phyloP scores from a whole-genome alignment of 2,329 filamentous ascomycete genomes.

The Bipolaris bicolor region DNA sequence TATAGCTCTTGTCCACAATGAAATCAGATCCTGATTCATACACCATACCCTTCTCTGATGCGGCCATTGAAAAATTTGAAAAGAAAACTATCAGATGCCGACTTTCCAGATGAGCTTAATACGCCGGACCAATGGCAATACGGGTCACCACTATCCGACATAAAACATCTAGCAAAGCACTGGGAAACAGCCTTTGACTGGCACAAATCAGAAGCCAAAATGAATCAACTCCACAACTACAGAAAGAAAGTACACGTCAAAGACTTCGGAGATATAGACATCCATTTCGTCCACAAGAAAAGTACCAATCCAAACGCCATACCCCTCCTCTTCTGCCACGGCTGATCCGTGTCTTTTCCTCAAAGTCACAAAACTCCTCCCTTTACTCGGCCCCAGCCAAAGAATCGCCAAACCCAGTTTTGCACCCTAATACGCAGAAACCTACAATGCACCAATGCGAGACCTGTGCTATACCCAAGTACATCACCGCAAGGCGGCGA shows the following conservation, averaged over 20 bases:
- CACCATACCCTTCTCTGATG: constrained; percentile 45
- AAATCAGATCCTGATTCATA: constrained; percentile 27
- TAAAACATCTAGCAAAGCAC: constrained; percentile 63
- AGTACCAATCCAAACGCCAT: constrained; percentile 61
- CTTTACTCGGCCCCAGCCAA: constrained; percentile 58
- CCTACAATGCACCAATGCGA: constrained; percentile 71
- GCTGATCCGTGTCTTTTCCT: constrained; percentile 75
- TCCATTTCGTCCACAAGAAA: constrained; percentile 69
- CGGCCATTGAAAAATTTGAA: constrained; percentile 62
- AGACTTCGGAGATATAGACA: constrained; percentile 64
- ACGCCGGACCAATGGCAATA: constrained; percentile 59
- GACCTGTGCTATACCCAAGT: constrained; percentile 69
- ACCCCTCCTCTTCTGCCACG: constrained; percentile 71
- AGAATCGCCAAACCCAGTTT: constrained; percentile 62
- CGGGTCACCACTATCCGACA: constrained; percentile 64
- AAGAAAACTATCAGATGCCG: constrained; percentile 60
- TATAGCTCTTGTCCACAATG: constrained; percentile 7
- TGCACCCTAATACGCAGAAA: constrained; percentile 67
- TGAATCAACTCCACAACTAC: constrained; percentile 69
- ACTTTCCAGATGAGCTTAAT: constrained; percentile 63
- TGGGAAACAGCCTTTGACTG: constrained; percentile 67
- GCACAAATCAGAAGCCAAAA: constrained; percentile 62
- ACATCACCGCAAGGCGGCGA: constrained; percentile 67
- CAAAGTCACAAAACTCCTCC: constrained; percentile 68
- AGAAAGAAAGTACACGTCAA: constrained; percentile 60